A percentile compares a stretch with the other conserved stretches of the same genome.
Evolutionary conservation across 257 asterid species (phyloP).

Genomic region (Leonotis leonurus): DNA sequence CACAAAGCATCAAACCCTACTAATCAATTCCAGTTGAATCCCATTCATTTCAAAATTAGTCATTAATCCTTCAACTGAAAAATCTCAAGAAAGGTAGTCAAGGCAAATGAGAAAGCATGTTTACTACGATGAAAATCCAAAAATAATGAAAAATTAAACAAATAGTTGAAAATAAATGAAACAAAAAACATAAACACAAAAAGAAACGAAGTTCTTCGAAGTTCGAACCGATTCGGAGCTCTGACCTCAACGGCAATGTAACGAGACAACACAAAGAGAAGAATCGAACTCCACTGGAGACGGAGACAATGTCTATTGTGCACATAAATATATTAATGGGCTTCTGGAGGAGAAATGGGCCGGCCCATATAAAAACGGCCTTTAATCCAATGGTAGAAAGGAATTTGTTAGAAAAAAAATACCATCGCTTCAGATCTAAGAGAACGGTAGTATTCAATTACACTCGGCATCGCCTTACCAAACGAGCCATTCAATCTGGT

Average conservation of each 20-base stretch:
- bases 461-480: conserved; percentile 19
- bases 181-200: no score
- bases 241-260: conserved; percentile 8
- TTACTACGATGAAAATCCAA: background rate
- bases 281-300: no score
- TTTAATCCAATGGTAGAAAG: no score
- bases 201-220: background rate
- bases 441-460: conserved; percentile 13
- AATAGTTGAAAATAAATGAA: background rate
- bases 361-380: background rate
- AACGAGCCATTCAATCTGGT: conserved; percentile 21
- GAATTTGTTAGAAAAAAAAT: background rate
- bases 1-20: no score
- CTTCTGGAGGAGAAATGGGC: no score
- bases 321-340: no score
- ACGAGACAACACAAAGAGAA: no score
- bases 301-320: no score
- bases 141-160: background rate
- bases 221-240: background rate
- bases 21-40: no score
- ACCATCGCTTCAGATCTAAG: conserved; percentile 33
- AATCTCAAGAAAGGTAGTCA: background rate
- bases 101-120: background rate
- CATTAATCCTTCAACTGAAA: no score
- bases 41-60: no score